These are phyloP conservation scores for Cercospora berteroae DNA, from an alignment of 2,329 filamentous ascomycete genomes.

Conservation along the genomic window DNA sequence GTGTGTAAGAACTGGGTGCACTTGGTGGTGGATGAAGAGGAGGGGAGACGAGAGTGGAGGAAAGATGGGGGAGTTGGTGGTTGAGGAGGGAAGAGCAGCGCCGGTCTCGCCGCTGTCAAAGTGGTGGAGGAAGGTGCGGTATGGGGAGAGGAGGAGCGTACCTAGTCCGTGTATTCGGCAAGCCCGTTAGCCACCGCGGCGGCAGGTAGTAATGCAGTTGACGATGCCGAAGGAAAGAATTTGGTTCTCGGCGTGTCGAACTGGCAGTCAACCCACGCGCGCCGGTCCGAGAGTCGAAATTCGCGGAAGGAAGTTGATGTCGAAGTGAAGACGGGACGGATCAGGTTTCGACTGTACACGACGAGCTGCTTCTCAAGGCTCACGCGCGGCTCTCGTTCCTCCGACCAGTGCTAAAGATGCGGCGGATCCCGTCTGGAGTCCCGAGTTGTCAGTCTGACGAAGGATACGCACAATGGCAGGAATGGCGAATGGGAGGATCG, in stretches of 20 bases:
- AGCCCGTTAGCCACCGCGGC: conserved; percentile 7
- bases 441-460: background rate
- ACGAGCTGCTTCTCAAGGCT: background rate
- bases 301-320: background rate
- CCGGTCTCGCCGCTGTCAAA: conserved; percentile 8
- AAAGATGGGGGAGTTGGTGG: conserved; percentile 13
- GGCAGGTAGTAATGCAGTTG: conserved; percentile 18
- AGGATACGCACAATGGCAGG: background rate
- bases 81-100: conserved; percentile 1
- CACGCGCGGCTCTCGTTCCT: background rate
- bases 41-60: conserved; percentile 26
- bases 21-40: conserved; percentile 28
- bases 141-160: conserved; percentile 20
- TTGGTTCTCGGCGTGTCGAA: conserved; percentile 1
- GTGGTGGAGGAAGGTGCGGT: conserved; percentile 23
- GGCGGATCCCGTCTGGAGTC: conserved; percentile 3
- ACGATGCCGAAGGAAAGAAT: conserved; percentile 17
- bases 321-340: conserved; percentile 1
- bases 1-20: conserved; percentile 32
- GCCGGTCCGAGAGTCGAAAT: conserved; percentile 2
- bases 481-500: background rate
- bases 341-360: conserved; percentile 2
- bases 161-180: conserved; percentile 7
- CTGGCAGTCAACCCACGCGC: conserved; percentile 22
- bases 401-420: conserved; percentile 15